These are phyloP conservation scores for Monilinia polystroma DNA, from an alignment of 2,329 filamentous ascomycete genomes.

Conservation along the genomic window DNA sequence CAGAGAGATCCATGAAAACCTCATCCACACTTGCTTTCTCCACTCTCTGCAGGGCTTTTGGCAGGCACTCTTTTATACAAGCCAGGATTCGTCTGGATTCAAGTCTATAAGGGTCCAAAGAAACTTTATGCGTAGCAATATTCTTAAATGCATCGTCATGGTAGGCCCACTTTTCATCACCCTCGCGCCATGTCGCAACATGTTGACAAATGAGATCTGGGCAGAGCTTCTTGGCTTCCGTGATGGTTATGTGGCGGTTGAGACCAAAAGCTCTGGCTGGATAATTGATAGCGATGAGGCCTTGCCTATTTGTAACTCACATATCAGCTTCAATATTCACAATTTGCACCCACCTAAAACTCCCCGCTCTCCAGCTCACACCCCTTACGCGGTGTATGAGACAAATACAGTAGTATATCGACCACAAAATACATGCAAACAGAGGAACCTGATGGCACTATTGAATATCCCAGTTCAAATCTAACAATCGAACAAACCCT, in stretches of 20 bases:
- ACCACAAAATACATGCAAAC: no score
- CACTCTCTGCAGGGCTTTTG: constrained; percentile 64
- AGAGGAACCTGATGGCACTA: background rate
- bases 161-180: constrained; percentile 90
- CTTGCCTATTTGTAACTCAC: constrained; percentile 58
- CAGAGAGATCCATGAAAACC: constrained; percentile 88
- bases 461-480: background rate
- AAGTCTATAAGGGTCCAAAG: constrained; percentile 84
- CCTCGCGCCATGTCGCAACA: constrained; percentile 92
- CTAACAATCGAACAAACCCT: no score
- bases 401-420: no score
- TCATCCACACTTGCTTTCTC: constrained; percentile 97
- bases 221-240: constrained; percentile 83
- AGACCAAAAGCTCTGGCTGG: constrained; percentile 80
- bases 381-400: no score
- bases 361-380: background rate
- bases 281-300: constrained; percentile 95
- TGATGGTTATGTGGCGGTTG: constrained; percentile 71
- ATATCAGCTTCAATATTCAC: constrained; percentile 19
- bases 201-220: constrained; percentile 84
- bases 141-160: constrained; percentile 74
- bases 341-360: background rate
- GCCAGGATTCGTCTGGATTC: constrained; percentile 81
- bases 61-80: constrained; percentile 71
- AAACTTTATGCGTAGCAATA: constrained; percentile 89